Percentiles rank a stretch among this genome's conserved stretches.
These are phyloP conservation scores for Tremella fuciformis DNA, from an alignment of 768 basidiomycete genomes.

Conservation along the genomic window DNA sequence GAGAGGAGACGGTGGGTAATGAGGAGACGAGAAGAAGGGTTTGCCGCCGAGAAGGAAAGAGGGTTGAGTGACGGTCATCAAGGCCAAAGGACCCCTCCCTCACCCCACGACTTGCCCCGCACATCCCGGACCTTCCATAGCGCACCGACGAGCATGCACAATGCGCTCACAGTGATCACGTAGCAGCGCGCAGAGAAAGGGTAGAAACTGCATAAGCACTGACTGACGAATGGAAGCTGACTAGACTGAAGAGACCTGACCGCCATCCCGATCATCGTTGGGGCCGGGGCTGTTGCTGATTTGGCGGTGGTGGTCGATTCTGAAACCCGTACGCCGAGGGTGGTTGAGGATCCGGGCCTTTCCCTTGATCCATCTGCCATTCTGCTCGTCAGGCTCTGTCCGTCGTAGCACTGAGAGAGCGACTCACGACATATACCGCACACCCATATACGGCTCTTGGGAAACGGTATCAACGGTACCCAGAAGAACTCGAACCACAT, in stretches of 20 bases:
- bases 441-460: conserved; percentile 36
- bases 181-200: background rate
- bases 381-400: conserved; percentile 14
- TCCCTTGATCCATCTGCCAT: conserved; percentile 45
- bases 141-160: background rate
- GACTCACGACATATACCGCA: conserved; percentile 44
- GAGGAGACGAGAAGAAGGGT: background rate
- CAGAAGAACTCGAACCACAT: conserved; percentile 48
- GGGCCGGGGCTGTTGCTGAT: background rate
- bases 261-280: background rate
- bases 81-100: too few species aligned
- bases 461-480: conserved; percentile 43
- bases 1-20: background rate
- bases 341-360: conserved; percentile 46
- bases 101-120: too few species aligned
- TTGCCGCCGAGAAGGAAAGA: background rate
- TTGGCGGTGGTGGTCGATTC: conserved; percentile 23
- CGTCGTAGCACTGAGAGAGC: background rate
- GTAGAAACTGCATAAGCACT: background rate
- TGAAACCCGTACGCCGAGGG: conserved; percentile 18
- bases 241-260: background rate
- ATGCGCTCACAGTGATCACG: background rate
- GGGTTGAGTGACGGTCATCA: too few species aligned
- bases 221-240: too few species aligned
- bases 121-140: too few species aligned